Conservation (phyloP, 805 yeast genomes). For the Saccharomycopsis sp. region DNA sequence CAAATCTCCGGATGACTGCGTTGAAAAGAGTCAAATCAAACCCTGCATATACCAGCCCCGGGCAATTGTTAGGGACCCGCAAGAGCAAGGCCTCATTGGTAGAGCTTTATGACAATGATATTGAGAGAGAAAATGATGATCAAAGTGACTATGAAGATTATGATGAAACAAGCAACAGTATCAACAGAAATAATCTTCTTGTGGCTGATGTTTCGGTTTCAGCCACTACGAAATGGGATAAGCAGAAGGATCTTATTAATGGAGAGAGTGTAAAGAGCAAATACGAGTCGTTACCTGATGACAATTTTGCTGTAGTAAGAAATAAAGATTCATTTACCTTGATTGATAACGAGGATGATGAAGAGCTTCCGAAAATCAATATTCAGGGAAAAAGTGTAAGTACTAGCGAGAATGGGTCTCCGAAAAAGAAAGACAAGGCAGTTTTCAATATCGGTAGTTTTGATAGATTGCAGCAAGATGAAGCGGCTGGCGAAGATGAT, state of each 20-base stretch:
- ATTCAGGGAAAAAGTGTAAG: not conserved
- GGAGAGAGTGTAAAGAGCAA: not conserved
- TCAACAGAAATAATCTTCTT: not conserved
- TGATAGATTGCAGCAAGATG: not conserved
- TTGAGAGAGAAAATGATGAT: not conserved
- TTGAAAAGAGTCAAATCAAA: not conserved
- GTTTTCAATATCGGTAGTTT: not conserved
- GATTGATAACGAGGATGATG: not conserved
- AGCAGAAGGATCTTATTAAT: not conserved
- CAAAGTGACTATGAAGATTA: not conserved
- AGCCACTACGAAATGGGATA: not conserved
- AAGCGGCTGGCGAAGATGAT: not conserved
- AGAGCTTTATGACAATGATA: not conserved
- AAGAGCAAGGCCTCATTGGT: not conserved
- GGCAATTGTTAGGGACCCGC: not conserved
- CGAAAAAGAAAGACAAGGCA: not conserved
- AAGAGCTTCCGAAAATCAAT: not conserved
- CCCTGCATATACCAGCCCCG: not conserved
- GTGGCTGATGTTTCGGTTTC: not conserved
- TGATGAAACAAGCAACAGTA: not conserved
- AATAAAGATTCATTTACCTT: not conserved
- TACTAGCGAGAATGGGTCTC: not conserved
- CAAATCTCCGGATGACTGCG: not conserved
- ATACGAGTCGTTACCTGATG: not conserved
- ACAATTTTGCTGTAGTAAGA: not conserved